Evolutionary conservation across 2,329 filamentous ascomycete species (phyloP), one percentile per base, ranked within the genome.

Genomic region (Amauroascus verrucosus): DNA sequence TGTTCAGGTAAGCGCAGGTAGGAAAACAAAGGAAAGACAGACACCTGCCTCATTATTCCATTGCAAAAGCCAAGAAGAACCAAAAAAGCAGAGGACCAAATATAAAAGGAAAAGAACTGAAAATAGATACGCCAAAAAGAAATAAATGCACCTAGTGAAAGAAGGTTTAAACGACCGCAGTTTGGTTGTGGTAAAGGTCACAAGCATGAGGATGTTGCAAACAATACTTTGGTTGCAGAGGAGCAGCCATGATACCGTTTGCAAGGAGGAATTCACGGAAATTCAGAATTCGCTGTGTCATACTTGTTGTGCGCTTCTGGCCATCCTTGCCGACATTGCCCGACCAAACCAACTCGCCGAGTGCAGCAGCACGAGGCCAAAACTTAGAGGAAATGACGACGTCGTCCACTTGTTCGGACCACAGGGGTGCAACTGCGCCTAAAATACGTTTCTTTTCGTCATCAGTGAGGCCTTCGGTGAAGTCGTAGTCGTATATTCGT

Each of bases 261-360:
- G 77, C 76, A 48, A 81, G 72, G 6, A 81, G 67, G 57, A 80
- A 81, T 66, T 81, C 78, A 37, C 78, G 71, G 67, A 81, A 81
- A 63, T 81, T 81, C 9, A 80, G 61, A 48, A 81, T 75, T 4
- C 78, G 70, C 65, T 79, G 76, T 8, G 78, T 80, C 58, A 80
- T 63, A 56, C 71, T 61, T 1, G 75, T 79, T 0, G 75, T 78
- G 13, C 76, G 66, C 67, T 79, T 79, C 30, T 70, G 65, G 45
- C 76, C 77, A 1, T 66, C 61, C 2, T 69, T 64, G 57, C 79
- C 73, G 41, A 69, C 68, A 60, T 80, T 80, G 6, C 78, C 77
- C 11, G 73, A 76, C 78, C 78, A 81, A 1, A 75, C 67, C 1
- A 79, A 68, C 61, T 81, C 78, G 0, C 73, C 78, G 6, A 79